phyloP scores from a whole-genome alignment of 495 filamentous ascomycete genomes.

The Pseudomonodictys pantanalensis region DNA sequence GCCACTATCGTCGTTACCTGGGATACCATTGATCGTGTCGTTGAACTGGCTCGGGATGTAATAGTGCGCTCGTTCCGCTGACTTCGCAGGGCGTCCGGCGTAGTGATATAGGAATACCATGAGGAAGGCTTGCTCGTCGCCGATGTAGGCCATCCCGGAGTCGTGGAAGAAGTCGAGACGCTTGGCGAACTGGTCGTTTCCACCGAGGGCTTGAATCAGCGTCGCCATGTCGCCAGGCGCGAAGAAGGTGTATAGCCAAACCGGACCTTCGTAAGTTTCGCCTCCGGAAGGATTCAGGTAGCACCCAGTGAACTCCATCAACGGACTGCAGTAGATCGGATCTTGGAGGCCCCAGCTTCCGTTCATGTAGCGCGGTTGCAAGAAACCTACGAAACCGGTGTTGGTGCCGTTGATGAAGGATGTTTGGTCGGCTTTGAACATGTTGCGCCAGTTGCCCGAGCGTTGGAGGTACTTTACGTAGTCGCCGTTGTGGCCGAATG shows the following conservation, averaged over 20 bases:
- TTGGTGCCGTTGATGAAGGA: constrained; percentile 56
- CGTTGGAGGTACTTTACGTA: constrained; percentile 52
- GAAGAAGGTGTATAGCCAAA: constrained; percentile 68
- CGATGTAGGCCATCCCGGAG: constrained; percentile 63
- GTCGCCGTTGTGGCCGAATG: constrained; percentile 47
- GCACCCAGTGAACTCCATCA: constrained; percentile 51
- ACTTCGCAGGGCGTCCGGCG: constrained; percentile 63
- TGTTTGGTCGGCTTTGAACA: constrained; percentile 62
- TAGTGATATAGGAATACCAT: constrained; percentile 73
- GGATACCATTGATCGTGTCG: constrained; percentile 61
- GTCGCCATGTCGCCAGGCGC: constrained; percentile 66
- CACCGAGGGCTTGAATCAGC: constrained; percentile 62
- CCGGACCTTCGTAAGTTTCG: constrained; percentile 71
- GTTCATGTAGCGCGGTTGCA: constrained; percentile 64
- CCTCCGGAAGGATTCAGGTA: constrained; percentile 60
- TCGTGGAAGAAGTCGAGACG: constrained; percentile 67
- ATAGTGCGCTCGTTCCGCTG: constrained; percentile 56
- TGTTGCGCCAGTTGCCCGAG: constrained; percentile 63
- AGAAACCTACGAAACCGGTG: constrained; percentile 65
- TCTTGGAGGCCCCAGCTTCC: constrained; percentile 67
- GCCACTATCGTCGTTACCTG: constrained; percentile 71
- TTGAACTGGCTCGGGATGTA: constrained; percentile 69
- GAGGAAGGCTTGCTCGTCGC: constrained; percentile 70
- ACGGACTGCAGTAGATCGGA: constrained; percentile 61
- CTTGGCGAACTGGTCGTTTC: constrained; percentile 55